Percentiles rank a stretch among this genome's conserved stretches.
Conservation (phyloP, 495 filamentous ascomycete species). For the Rhypophila decipiens region DNA sequence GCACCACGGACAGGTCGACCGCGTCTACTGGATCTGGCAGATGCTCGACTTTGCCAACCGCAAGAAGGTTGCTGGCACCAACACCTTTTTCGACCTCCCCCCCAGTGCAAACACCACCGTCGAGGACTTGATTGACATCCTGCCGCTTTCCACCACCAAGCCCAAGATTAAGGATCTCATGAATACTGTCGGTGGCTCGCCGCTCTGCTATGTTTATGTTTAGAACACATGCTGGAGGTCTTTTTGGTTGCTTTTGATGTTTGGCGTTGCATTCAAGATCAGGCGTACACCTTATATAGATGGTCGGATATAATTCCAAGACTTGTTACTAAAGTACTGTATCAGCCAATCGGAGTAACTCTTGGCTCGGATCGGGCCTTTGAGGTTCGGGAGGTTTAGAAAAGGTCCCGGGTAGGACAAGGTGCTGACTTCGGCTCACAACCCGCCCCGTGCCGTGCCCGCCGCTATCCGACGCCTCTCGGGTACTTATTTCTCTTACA, state of each 20-base stretch:
- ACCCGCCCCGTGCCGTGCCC: neutral
- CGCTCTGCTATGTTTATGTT: slow-evolving; percentile 25
- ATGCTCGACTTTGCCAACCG: slow-evolving; percentile 44
- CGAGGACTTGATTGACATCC: slow-evolving; percentile 20
- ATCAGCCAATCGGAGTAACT: neutral
- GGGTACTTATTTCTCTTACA: neutral
- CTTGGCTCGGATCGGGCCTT: neutral
- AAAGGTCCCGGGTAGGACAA: neutral
- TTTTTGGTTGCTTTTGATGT: no score
- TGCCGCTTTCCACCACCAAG: slow-evolving; percentile 4
- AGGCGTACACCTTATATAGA: no score
- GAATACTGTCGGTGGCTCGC: slow-evolving; percentile 18
- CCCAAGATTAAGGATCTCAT: slow-evolving; percentile 23
- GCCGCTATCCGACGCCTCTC: neutral
- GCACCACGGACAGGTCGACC: slow-evolving; percentile 64
- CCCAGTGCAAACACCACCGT: slow-evolving; percentile 31
- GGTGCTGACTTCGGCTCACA: neutral
- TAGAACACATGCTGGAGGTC: no score
- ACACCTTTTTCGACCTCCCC: slow-evolving; percentile 27
- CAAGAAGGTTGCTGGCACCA: slow-evolving; percentile 33
- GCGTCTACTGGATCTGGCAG: slow-evolving; percentile 68
- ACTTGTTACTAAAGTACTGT: no score
- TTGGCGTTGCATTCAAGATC: no score
- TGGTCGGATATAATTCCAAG: no score
- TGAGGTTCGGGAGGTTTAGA: neutral